Conservation (phyloP, 2,329 filamentous ascomycete genomes). For the Colletotrichum tanaceti region DNA sequence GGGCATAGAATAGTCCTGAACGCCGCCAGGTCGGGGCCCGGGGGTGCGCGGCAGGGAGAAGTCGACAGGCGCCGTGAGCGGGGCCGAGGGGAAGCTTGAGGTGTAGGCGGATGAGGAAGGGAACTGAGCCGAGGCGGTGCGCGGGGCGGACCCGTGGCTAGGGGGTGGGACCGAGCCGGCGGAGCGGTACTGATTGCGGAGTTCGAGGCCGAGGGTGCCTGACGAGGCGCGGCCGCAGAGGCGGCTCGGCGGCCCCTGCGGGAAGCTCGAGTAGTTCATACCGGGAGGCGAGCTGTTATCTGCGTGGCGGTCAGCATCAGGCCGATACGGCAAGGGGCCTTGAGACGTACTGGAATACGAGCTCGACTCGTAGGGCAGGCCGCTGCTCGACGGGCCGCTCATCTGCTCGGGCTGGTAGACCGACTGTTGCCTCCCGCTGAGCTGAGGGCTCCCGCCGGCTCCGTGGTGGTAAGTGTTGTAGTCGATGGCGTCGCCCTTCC, state of each 20-base stretch:
- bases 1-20: slow-evolving; percentile 62
- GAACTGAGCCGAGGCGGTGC: slow-evolving; percentile 43
- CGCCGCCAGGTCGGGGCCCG: slow-evolving; percentile 49
- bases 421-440: slow-evolving; percentile 60
- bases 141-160: slow-evolving; percentile 48
- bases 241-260: slow-evolving; percentile 56
- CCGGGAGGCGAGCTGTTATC: slow-evolving; percentile 62
- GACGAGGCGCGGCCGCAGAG: slow-evolving; percentile 64
- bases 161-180: slow-evolving; percentile 49
- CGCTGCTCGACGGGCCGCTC: slow-evolving; percentile 53
- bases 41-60: slow-evolving; percentile 61
- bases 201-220: slow-evolving; percentile 58
- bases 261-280: slow-evolving; percentile 62
- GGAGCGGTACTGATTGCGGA: slow-evolving; percentile 58
- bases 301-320: slow-evolving; percentile 46
- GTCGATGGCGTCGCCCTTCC: slow-evolving; percentile 71
- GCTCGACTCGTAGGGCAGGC: slow-evolving; percentile 62
- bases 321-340: neutral
- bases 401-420: slow-evolving; percentile 64
- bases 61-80: slow-evolving; percentile 65
- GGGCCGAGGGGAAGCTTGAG: slow-evolving; percentile 64
- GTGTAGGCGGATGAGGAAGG: slow-evolving; percentile 52
- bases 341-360: slow-evolving; percentile 62
- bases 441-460: slow-evolving; percentile 58
- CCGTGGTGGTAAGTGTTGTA: slow-evolving; percentile 65